A percentile compares a stretch with the other conserved stretches of the same genome.
These are phyloP conservation scores for Alternaria triticimaculans DNA, from an alignment of 2,329 filamentous ascomycete genomes.

Conservation along the genomic window DNA sequence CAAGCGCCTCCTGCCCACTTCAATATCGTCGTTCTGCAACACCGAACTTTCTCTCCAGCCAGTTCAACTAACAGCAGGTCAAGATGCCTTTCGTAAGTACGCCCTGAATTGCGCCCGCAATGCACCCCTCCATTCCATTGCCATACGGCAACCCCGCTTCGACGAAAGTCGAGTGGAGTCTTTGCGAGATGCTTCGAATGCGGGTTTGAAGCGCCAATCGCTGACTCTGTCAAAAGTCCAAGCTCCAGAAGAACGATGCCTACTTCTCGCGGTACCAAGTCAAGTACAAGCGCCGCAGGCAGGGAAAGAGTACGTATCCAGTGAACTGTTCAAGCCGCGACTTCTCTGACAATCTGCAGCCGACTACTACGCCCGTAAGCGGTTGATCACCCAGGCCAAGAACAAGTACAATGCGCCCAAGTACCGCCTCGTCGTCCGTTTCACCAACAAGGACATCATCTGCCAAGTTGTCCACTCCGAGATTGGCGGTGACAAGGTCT, in stretches of 20 bases:
- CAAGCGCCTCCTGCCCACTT: constrained; percentile 18
- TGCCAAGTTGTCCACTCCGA: constrained; percentile 96
- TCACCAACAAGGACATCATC: constrained; percentile 99
- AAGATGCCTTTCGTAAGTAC: constrained; percentile 59
- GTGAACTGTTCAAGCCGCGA: neutral
- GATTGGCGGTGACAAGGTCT: constrained; percentile 97
- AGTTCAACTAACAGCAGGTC: constrained; percentile 41
- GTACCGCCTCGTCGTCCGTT: constrained; percentile 99
- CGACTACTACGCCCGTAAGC: constrained; percentile 99
- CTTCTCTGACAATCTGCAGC: constrained; percentile 68
- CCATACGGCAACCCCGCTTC: constrained; percentile 35
- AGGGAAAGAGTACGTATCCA: constrained; percentile 91
- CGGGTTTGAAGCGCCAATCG: constrained; percentile 98
- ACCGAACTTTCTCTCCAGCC: constrained; percentile 33
- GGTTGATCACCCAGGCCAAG: constrained; percentile 99
- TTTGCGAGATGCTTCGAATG: constrained; percentile 91
- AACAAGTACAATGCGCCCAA: constrained; percentile 99
- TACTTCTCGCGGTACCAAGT: constrained; percentile 99
- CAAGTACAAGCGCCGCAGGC: constrained; percentile 97
- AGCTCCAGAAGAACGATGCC: constrained; percentile 95
- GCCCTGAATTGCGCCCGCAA: constrained; percentile 26
- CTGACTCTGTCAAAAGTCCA: constrained; percentile 95
- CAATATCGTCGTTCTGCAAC: constrained; percentile 14
- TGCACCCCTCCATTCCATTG: constrained; percentile 16
- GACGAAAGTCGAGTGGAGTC: constrained; percentile 44